phyloP scores from a whole-genome alignment of 148 eudicot species.

The Talinum fruticosum region DNA sequence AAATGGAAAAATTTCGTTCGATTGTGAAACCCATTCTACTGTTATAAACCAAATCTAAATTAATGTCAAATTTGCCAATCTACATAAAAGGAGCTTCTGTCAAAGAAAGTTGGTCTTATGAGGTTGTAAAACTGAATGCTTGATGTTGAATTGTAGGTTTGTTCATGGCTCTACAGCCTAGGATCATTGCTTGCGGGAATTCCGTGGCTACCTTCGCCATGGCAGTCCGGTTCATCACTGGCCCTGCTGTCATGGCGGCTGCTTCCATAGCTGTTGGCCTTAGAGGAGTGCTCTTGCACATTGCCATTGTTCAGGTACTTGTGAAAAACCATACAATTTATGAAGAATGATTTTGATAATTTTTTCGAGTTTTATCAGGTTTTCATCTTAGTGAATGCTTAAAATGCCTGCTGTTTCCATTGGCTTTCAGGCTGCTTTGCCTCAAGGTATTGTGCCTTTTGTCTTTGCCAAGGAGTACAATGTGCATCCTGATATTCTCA shows the following conservation, averaged over 20 bases:
- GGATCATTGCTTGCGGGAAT: constrained; percentile 75
- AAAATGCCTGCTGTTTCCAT: background rate
- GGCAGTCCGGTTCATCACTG: constrained; percentile 59
- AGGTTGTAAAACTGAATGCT: background rate
- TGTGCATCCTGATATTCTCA: constrained; percentile 36
- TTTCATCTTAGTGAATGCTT: background rate
- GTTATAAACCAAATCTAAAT: too few relatives aligned
- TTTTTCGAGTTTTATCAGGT: background rate
- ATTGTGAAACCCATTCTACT: too few relatives aligned
- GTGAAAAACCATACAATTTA: background rate
- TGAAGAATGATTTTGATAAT: background rate
- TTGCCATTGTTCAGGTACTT: constrained; percentile 74
- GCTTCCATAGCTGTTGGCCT: constrained; percentile 72
- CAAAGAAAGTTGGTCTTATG: background rate
- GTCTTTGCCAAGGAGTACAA: constrained; percentile 38
- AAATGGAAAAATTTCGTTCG: background rate
- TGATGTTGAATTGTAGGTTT: constrained; percentile 46
- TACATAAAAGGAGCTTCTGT: too few relatives aligned
- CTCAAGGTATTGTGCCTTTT: constrained; percentile 36
- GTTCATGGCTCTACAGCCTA: constrained; percentile 81
- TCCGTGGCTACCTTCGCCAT: constrained; percentile 57
- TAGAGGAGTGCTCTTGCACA: constrained; percentile 55
- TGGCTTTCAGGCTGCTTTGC: constrained; percentile 32
- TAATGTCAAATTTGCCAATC: too few relatives aligned
- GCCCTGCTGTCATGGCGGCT: constrained; percentile 86